Percentiles rank a stretch among this genome's conserved stretches.
Conservation (phyloP, 108 stramenopile genomes). For the Stephanodiscus triporus region DNA sequence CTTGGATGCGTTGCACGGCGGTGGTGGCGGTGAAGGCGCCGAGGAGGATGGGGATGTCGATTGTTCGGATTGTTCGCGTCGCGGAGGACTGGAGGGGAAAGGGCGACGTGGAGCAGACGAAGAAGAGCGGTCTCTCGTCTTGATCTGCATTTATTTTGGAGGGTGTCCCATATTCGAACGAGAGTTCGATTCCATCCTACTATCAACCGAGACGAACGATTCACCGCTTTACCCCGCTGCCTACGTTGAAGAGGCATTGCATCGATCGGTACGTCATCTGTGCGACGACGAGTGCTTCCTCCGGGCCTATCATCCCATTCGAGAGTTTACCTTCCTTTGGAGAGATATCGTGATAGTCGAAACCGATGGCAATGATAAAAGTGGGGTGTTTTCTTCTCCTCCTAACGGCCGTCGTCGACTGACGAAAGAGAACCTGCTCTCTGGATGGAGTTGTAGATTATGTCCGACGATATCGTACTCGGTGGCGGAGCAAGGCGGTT, state of each 20-base stretch:
- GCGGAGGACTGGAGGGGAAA: not conserved
- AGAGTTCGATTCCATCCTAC: constrained; percentile 10
- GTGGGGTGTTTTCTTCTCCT: not conserved
- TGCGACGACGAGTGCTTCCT: constrained; percentile 50
- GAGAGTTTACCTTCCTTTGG: constrained; percentile 48
- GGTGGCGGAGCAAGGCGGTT: not conserved
- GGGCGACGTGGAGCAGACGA: not conserved
- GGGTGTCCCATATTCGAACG: constrained; percentile 9
- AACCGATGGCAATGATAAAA: not conserved
- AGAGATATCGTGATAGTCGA: constrained; percentile 23
- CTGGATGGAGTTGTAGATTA: constrained; percentile 43
- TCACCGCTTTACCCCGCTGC: not conserved
- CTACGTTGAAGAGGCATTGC: constrained; percentile 18
- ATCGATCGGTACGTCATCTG: constrained; percentile 44
- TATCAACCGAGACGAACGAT: not conserved
- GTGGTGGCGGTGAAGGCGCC: not conserved
- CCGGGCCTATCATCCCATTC: constrained; percentile 46
- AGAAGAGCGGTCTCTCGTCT: not conserved
- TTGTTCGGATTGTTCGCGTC: not conserved
- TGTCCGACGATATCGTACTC: constrained; percentile 7
- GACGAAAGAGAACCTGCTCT: constrained; percentile 22
- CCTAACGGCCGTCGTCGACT: not conserved
- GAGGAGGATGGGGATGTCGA: not conserved
- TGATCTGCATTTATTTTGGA: constrained; percentile 17
- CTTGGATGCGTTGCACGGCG: constrained; percentile 15